phyloP scores from a whole-genome alignment of 1,284 basidiomycete species.

The Ceratobasidium sp. region DNA sequence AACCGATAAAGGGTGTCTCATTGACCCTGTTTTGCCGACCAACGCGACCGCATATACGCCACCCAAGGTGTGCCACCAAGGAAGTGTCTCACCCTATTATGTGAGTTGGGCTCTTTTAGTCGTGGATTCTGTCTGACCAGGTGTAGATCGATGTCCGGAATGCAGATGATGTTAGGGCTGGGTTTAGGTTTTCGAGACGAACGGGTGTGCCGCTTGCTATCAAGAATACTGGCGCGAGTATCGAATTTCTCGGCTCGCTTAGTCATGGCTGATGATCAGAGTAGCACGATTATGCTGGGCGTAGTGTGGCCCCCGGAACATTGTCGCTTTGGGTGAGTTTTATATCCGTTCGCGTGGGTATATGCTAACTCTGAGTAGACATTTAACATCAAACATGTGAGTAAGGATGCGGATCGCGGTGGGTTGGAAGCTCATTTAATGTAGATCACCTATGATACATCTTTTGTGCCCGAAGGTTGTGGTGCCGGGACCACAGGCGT shows the following conservation, averaged over 20 bases:
- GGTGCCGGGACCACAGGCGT: constrained; percentile 3
- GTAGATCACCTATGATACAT: constrained; percentile 36
- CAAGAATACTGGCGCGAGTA: constrained; percentile 56
- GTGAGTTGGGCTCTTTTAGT: constrained; percentile 43
- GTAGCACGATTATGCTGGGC: constrained; percentile 25
- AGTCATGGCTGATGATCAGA: not conserved
- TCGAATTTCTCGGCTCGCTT: not conserved
- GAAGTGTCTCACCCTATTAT: constrained; percentile 54
- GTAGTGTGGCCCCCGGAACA: constrained; percentile 13
- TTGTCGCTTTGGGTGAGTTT: constrained; percentile 26
- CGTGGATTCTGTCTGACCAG: not conserved
- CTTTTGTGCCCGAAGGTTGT: constrained; percentile 36
- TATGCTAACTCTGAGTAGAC: constrained; percentile 5
- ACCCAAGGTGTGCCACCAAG: constrained; percentile 49
- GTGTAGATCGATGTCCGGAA: constrained; percentile 55
- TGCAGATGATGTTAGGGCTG: constrained; percentile 52
- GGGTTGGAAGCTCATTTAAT: not conserved
- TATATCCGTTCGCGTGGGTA: not conserved
- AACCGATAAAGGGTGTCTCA: constrained; percentile 9
- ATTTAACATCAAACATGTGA: constrained; percentile 35
- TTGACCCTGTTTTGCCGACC: constrained; percentile 2
- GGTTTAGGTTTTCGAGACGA: constrained; percentile 53
- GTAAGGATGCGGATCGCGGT: not conserved
- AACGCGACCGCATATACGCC: constrained; percentile 3
- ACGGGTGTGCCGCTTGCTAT: constrained; percentile 55